Percentiles rank a stretch among this genome's conserved stretches.
phyloP scores from a whole-genome alignment of 2,329 filamentous ascomycete genomes.

The Trichoderma endophyticum region DNA sequence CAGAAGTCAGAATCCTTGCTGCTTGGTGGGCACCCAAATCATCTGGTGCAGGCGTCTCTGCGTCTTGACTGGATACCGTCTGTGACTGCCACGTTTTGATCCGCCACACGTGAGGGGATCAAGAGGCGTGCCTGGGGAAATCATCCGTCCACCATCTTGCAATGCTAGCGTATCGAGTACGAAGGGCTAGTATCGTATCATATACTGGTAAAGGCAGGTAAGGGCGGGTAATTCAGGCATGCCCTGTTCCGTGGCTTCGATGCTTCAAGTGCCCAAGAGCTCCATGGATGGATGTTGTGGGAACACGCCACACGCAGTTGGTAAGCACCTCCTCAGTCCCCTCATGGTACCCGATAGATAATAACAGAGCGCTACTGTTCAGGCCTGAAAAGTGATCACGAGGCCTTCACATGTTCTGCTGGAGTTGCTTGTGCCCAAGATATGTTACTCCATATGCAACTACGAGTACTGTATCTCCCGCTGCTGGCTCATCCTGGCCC shows the following conservation, averaged over 20 bases:
- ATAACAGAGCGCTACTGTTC: neutral
- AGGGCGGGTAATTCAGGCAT: neutral
- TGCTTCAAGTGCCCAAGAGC: neutral
- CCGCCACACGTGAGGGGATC: neutral
- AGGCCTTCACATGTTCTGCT: neutral
- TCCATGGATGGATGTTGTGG: neutral
- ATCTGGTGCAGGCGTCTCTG: constrained; percentile 4
- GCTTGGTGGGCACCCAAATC: neutral
- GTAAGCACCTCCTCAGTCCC: neutral
- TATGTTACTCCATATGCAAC: neutral
- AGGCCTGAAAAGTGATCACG: neutral
- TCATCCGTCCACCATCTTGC: neutral
- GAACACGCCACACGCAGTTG: neutral
- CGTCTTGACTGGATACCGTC: neutral
- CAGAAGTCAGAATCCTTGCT: constrained; percentile 4
- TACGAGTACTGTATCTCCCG: neutral
- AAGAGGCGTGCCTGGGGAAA: neutral
- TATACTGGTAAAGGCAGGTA: neutral
- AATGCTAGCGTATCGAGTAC: neutral
- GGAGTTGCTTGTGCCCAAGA: neutral
- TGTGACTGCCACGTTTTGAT: constrained; percentile 14
- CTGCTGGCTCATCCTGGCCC: neutral
- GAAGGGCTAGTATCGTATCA: neutral
- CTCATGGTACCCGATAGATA: neutral
- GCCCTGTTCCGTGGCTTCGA: neutral